Conservation (phyloP, 192 early-diverging fungal species). For the Podila minutissima region DNA sequence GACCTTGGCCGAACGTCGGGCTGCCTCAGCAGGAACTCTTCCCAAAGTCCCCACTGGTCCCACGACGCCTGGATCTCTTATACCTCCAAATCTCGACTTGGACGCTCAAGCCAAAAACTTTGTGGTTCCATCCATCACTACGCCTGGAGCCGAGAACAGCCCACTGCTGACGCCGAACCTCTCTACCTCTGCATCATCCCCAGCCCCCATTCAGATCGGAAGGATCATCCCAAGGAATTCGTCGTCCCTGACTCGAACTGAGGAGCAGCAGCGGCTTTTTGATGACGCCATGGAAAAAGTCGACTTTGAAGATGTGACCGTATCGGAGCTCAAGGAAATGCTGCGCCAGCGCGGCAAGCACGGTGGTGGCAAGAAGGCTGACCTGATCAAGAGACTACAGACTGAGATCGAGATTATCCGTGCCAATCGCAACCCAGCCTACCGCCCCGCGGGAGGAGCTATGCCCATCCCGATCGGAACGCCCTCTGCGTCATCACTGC, state of each 20-base stretch:
- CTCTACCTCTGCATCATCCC: constrained; percentile 29
- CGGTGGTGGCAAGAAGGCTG: constrained; percentile 76
- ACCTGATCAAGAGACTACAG: constrained; percentile 72
- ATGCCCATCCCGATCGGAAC: constrained; percentile 23
- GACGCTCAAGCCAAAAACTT: constrained; percentile 25
- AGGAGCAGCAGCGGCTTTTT: constrained; percentile 63
- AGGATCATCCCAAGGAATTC: constrained; percentile 39
- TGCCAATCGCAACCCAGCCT: constrained; percentile 46
- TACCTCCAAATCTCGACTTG: constrained; percentile 40
- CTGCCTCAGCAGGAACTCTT: constrained; percentile 9
- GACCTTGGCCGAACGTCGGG: constrained; percentile 43
- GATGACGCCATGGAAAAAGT: constrained; percentile 71
- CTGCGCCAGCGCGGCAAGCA: constrained; percentile 72
- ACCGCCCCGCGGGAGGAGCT: not conserved
- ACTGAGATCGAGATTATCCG: constrained; percentile 64
- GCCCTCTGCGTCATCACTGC: constrained; percentile 22
- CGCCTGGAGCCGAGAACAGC: constrained; percentile 19
- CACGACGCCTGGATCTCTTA: constrained; percentile 15
- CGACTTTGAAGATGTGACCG: constrained; percentile 81
- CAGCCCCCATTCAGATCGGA: constrained; percentile 46
- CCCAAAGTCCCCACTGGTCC: not conserved
- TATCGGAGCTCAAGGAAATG: constrained; percentile 79
- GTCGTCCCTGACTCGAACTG: constrained; percentile 36
- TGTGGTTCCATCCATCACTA: constrained; percentile 20
- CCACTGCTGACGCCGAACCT: constrained; percentile 32